These are phyloP conservation scores for Pestalotiopsis sp. DNA, from an alignment of 2,329 filamentous ascomycete species.

Conservation along the genomic window DNA sequence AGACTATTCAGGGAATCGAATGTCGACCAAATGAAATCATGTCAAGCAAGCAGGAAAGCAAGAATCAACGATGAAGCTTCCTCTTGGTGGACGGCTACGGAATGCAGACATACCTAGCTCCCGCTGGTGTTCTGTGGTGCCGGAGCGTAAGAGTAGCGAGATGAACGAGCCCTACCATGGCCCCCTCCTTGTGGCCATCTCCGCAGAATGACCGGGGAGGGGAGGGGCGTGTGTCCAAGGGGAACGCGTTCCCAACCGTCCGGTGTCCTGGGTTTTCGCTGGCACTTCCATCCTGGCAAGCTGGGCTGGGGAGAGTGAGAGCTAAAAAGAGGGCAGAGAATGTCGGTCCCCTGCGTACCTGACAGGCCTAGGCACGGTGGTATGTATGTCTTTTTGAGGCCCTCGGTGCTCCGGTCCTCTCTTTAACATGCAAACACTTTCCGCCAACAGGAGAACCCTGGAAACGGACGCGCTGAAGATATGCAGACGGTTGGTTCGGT, in stretches of 20 bases:
- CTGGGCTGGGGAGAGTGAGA: background rate
- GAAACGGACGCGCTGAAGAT: background rate
- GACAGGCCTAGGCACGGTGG: background rate
- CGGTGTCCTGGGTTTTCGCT: background rate
- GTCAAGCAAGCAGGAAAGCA: too few relatives aligned
- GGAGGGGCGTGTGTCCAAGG: slow-evolving; percentile 1
- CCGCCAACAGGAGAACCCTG: background rate
- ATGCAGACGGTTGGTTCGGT: background rate
- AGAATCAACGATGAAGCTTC: too few relatives aligned
- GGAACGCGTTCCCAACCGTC: background rate
- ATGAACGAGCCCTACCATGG: background rate
- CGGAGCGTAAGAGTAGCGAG: background rate
- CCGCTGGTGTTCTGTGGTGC: background rate
- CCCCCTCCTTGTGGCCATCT: background rate
- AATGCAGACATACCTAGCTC: background rate
- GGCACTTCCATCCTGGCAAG: background rate
- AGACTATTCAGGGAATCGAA: too few relatives aligned
- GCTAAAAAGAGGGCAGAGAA: background rate
- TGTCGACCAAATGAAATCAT: too few relatives aligned
- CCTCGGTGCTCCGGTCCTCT: background rate
- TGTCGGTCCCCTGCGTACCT: background rate
- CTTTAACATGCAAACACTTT: slow-evolving; percentile 2
- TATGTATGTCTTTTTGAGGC: background rate
- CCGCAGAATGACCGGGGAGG: slow-evolving; percentile 1
- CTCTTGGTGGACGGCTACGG: too few relatives aligned